Percentiles rank a stretch among this genome's conserved stretches.
Conservation (phyloP, 2,329 filamentous ascomycete genomes). For the Emergomyces africanus region DNA sequence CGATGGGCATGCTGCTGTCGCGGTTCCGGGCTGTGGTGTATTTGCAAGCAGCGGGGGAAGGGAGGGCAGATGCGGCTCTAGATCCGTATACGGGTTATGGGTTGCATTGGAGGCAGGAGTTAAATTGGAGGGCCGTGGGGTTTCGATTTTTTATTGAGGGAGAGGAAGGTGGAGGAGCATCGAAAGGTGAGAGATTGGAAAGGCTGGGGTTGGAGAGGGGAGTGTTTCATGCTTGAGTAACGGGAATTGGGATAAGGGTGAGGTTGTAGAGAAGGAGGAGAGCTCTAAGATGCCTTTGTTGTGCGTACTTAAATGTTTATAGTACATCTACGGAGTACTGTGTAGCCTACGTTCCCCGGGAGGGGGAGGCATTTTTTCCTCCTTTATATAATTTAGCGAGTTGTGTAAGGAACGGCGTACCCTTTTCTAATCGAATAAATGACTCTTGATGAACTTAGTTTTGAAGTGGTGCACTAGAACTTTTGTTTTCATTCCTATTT, state of each 20-base stretch:
- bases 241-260: background rate
- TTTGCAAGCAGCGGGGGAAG: conserved; percentile 50
- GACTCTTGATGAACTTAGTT: too few relatives aligned
- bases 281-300: background rate
- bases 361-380: too few relatives aligned
- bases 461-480: too few relatives aligned
- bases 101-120: conserved; percentile 49
- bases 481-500: too few relatives aligned
- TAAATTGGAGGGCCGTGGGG: conserved; percentile 38
- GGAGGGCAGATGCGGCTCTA: conserved; percentile 16
- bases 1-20: conserved; percentile 91
- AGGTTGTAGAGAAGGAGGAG: background rate
- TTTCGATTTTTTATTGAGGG: conserved; percentile 31
- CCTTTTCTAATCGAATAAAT: too few relatives aligned
- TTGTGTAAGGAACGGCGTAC: too few relatives aligned
- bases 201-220: conserved; percentile 1
- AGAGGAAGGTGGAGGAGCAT: conserved; percentile 4
- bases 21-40: conserved; percentile 81
- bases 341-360: too few relatives aligned
- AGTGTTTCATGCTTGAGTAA: conserved; percentile 15
- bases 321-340: background rate
- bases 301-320: background rate
- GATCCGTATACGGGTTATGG: conserved; percentile 37
- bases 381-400: too few relatives aligned
- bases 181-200: background rate